Evolutionary conservation across 2,329 filamentous ascomycete genomes (phyloP).

Genomic region (Colletotrichum sojae): DNA sequence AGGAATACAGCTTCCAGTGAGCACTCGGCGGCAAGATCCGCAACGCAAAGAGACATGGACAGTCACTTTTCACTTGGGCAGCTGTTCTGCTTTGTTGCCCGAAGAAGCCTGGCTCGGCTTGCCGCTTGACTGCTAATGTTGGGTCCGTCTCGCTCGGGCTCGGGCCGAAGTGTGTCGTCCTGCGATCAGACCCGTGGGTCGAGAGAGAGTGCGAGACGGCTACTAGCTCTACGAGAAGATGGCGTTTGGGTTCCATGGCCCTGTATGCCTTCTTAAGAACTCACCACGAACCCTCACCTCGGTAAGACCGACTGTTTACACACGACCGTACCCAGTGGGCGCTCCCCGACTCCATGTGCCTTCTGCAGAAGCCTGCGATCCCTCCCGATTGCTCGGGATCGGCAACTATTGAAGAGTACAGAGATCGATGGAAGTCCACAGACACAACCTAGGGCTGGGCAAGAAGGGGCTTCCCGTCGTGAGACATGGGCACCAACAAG

Average conservation of each 20-base stretch:
- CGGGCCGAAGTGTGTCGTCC: conserved; percentile 21
- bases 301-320: too few species aligned
- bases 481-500: conserved; percentile 21
- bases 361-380: too few species aligned
- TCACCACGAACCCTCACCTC: not conserved
- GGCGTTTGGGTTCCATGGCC: not conserved
- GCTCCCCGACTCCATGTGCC: too few species aligned
- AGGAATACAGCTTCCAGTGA: conserved; percentile 1
- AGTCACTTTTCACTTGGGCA: conserved; percentile 24
- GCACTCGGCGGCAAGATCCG: conserved; percentile 33
- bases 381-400: not conserved
- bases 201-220: not conserved
- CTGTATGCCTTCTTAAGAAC: not conserved
- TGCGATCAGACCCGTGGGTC: not conserved
- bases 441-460: not conserved
- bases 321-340: too few species aligned
- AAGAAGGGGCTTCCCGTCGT: conserved; percentile 31
- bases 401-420: conserved; percentile 7
- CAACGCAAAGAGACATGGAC: conserved; percentile 20
- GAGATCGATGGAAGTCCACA: conserved; percentile 24
- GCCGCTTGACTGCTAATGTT: not conserved
- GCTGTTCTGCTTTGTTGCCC: conserved; percentile 26
- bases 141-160: conserved; percentile 7
- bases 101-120: conserved; percentile 10
- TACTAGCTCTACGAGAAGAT: not conserved